Base-by-base conservation (phyloP, 495 filamentous ascomycete species). In the Penicillium cataractarum region DNA sequence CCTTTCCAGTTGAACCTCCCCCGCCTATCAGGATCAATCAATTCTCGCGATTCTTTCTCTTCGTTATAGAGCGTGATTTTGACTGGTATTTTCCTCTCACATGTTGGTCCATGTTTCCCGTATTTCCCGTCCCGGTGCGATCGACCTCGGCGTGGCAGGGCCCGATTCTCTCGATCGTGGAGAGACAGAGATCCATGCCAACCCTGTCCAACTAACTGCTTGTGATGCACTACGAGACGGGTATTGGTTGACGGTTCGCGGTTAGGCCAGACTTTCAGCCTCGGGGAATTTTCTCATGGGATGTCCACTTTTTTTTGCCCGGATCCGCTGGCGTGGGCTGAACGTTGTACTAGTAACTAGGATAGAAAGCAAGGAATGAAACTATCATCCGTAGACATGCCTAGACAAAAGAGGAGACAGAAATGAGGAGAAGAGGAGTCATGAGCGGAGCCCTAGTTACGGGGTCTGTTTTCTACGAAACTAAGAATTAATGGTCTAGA, bases 141-240 rank as follows among this genome's bases (percentile, higher is more conserved):
- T 64, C 61, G 58, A 67, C 65, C 65, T 64, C 61, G 65, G 65
- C 57, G 60, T 39, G 42, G 40, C 51, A 26, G 55, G 17, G 22
- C 51, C 55, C 56, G 32, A 52, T 65, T 49, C 19, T 21, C 40
- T 46, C 42, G 42, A 46, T 24, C 42, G 42, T 24, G 42, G 42
- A 24, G 42, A 46, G 32, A 66, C 56, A 54, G 51, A n/a, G 49
- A 64, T 64, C 51, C 40, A 60, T 51, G 50, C 50, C 51, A 62
- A 60, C 64, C 65, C 55, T 60, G 64, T 60, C 27, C 6, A 32
- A 44, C n/a, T 56, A 32, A 44, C n/a, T 56, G 33, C 51, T 51
- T 61, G 65, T 67, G 65, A 59, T 33, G 58, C 6, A 9, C 29
- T 44, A 19, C 42, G n/a, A 1, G 26, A 32, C 13, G 22, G 2